Evolutionary conservation across 2,329 filamentous ascomycete species (phyloP).

Genomic region (Aspergillus sojae): DNA sequence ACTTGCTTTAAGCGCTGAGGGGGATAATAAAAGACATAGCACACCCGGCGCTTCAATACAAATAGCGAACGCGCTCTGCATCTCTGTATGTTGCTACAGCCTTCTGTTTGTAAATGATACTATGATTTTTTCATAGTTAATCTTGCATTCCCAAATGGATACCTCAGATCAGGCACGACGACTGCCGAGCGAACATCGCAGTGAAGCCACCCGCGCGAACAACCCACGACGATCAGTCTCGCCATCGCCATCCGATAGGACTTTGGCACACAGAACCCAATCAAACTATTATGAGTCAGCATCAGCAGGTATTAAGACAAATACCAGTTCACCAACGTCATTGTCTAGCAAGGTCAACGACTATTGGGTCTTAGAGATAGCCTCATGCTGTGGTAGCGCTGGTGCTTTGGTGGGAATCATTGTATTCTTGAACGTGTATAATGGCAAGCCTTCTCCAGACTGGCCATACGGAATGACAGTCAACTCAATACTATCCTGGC

Average conservation of each 20-base stretch:
- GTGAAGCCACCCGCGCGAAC: neutral
- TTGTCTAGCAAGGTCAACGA: neutral
- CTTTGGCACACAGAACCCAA: neutral
- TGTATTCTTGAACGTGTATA: neutral
- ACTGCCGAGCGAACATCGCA: neutral
- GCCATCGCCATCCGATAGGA: neutral
- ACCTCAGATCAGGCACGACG: neutral
- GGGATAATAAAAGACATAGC: neutral
- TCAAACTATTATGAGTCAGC: neutral
- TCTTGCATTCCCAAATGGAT: neutral
- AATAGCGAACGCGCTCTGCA: neutral
- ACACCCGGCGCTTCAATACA: neutral
- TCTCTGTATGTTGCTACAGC: neutral
- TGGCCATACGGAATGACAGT: slow-evolving; percentile 1
- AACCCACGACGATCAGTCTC: neutral
- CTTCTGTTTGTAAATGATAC: neutral
- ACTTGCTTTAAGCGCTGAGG: neutral
- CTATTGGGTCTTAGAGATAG: neutral
- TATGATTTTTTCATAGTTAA: neutral
- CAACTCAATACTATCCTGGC: neutral
- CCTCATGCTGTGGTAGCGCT: neutral
- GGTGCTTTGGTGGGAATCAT: neutral
- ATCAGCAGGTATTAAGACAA: neutral
- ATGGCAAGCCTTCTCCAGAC: neutral
- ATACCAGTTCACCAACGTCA: neutral